A percentile compares a stretch with the other conserved stretches of the same genome.
These are phyloP conservation scores for Fusarium begoniae DNA, from an alignment of 2,329 filamentous ascomycete species.

Conservation along the genomic window DNA sequence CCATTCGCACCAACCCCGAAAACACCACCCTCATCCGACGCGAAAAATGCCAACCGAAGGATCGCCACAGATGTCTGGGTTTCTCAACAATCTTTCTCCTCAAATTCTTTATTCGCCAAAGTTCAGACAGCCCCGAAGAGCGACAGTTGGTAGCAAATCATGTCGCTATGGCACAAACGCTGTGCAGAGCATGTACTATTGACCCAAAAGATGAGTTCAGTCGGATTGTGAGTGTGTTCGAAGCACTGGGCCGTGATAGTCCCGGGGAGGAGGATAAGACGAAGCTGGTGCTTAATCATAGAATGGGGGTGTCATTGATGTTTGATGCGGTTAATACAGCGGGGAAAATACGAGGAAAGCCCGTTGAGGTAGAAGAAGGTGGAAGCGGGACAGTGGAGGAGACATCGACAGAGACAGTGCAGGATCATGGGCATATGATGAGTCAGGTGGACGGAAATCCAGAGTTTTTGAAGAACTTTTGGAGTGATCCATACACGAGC, in stretches of 20 bases:
- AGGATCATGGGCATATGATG: neutral
- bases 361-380: conserved; percentile 3
- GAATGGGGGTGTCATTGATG: conserved; percentile 27
- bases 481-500: conserved; percentile 26
- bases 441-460: neutral
- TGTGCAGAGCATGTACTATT: conserved; percentile 9
- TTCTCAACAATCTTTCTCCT: conserved; percentile 33
- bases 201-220: conserved; percentile 22
- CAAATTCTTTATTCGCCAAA: conserved; percentile 23
- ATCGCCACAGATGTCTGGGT: conserved; percentile 20
- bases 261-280: neutral
- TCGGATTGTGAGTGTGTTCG: conserved; percentile 15
- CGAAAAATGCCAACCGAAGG: conserved; percentile 24
- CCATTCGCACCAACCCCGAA: neutral
- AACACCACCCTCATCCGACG: neutral
- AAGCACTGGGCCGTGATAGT: conserved; percentile 3
- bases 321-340: conserved; percentile 20
- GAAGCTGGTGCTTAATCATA: conserved; percentile 13
- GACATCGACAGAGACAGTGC: neutral
- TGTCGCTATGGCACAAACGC: conserved; percentile 11
- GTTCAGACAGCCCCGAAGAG: neutral
- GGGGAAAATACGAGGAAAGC: conserved; percentile 15
- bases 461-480: conserved; percentile 20
- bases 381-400: neutral
- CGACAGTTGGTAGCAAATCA: conserved; percentile 21